A percentile compares a stretch with the other conserved stretches of the same genome.
phyloP scores from a whole-genome alignment of 208 protist species.

The Leishmania gerbilli region DNA sequence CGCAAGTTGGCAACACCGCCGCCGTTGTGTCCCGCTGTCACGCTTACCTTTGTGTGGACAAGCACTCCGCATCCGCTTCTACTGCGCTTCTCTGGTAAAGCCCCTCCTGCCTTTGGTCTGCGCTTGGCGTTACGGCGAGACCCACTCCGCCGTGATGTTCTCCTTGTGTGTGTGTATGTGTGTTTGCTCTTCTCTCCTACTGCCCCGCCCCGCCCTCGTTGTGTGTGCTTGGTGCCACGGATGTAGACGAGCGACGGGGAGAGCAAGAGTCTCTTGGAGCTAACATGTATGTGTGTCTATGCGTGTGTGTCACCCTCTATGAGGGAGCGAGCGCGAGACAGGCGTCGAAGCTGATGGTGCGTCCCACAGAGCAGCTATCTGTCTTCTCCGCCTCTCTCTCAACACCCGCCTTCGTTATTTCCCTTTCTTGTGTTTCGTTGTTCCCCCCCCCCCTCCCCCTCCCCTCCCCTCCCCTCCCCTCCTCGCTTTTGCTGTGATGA shows the following conservation, averaged over 20 bases:
- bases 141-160: not conserved
- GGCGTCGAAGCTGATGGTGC: not conserved
- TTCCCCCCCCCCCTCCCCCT: not conserved
- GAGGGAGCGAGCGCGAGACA: not conserved
- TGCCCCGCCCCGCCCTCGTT: not conserved
- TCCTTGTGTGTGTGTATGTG: not conserved
- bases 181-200: not conserved
- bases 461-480: too few relatives aligned
- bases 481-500: not conserved
- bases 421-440: not conserved
- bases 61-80: too few relatives aligned
- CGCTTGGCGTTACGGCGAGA: not conserved
- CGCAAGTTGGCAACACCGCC: not conserved
- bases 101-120: not conserved
- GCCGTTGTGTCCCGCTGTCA: not conserved
- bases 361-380: not conserved
- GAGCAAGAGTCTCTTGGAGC: not conserved
- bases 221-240: not conserved
- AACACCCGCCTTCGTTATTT: not conserved
- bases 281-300: not conserved
- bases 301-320: not conserved
- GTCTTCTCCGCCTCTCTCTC: not conserved
- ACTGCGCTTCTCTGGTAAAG: not conserved
- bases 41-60: not conserved
- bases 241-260: conserved; percentile 2